Base-by-base conservation (phyloP, 805 yeast species). In the Sungouiella thailandica region DNA sequence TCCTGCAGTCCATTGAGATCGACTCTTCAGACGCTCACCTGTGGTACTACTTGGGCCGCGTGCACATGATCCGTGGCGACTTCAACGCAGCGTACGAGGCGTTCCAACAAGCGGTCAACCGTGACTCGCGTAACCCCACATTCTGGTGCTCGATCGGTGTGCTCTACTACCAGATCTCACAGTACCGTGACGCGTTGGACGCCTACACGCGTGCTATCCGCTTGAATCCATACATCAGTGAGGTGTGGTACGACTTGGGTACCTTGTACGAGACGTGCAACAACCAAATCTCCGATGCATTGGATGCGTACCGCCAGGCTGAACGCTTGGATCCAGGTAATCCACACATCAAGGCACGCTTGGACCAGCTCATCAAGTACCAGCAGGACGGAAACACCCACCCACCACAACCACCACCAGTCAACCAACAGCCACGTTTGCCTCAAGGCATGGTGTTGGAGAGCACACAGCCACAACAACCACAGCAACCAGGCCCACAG, bases 201-300 rank as follows among this genome's bases (percentile, higher is more conserved):
- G 98, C 98, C 11, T 93, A 93, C 64, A 89, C 97, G 6, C 72
- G 97, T 36, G 98, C 98, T 8, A 93, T 93, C 40, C 74, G 97
- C 49, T 74, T 93, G 51, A 93, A 93, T 50, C 98, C 98, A 11
- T 89, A 89, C 66, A 83, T 93, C 46, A 79, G 93, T 40, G 98
- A 93, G 61, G 98, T 93, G 17, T 93, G 98, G 98, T 93, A 93
- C 62, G 98, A 93, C 62, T 73, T 93, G 54, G 98, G 98, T 39
- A 93, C 97, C 5, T 67, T 93, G 26, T 93, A 93, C 59, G 98
- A 93, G 62, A 87, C 97, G 23, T 93, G 98, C 65, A 93, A 89
- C 62, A 89, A 90, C 63, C 98, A 93, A 63, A 74, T 88, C 39
- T 75, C 81, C 40, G 98, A 93, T 58, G 98, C 98, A 1, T 67